Conservation (phyloP, 306 rosid genomes). For the Fragaria vesca region DNA sequence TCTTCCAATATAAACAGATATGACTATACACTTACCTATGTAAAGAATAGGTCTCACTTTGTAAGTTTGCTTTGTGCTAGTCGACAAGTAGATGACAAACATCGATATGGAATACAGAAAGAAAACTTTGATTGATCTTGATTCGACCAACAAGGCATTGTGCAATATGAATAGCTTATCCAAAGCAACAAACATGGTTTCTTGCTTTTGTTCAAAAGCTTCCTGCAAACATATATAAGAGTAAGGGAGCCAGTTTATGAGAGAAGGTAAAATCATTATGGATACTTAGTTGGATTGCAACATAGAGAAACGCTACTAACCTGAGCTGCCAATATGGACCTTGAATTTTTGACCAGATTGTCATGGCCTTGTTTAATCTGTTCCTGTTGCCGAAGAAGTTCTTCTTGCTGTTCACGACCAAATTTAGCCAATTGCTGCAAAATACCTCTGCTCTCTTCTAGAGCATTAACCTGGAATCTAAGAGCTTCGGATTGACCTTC, state of each 20-base stretch:
- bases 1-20: neutral
- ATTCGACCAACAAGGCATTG: slow-evolving; percentile 68
- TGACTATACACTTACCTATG: slow-evolving; percentile 35
- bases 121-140: slow-evolving; percentile 60
- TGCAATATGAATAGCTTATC: slow-evolving; percentile 67
- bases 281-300: neutral
- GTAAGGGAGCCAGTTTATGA: neutral
- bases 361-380: slow-evolving; percentile 56
- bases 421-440: slow-evolving; percentile 47
- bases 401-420: slow-evolving; percentile 67
- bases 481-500: slow-evolving; percentile 72
- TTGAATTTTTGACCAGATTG: slow-evolving; percentile 55
- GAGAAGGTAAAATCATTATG: neutral
- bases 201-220: slow-evolving; percentile 72
- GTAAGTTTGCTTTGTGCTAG: slow-evolving; percentile 74
- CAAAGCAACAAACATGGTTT: slow-evolving; percentile 59
- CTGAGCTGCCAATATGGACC: slow-evolving; percentile 60
- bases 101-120: slow-evolving; percentile 49
- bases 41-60: slow-evolving; percentile 55
- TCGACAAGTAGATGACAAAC: slow-evolving; percentile 60
- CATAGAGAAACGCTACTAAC: slow-evolving; percentile 23
- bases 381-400: slow-evolving; percentile 48
- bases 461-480: slow-evolving; percentile 56
- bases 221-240: slow-evolving; percentile 34
- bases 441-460: slow-evolving; percentile 66